Base-by-base conservation (phyloP, 805 yeast species). In the Tetrapisispora namnaoensis region DNA sequence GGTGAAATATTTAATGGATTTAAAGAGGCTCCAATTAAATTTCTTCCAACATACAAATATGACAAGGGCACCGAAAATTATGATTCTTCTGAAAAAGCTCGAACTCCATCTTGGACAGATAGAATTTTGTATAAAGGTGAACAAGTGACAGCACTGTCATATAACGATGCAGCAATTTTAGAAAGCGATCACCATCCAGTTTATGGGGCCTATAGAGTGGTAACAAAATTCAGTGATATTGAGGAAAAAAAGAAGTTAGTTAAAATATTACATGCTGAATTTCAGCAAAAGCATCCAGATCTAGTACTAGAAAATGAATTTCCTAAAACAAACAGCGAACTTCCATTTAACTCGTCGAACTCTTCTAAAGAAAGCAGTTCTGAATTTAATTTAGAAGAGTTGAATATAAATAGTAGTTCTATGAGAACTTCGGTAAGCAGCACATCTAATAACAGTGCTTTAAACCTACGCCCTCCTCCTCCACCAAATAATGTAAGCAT, bases 71-170 rank as follows among this genome's bases (percentile, higher is more conserved):
- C 95, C 0, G 74, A 78, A 45, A 69, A 65, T 18, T 93, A 90
- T 63, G 98, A 91, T 65, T 76, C 93, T 1, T 83, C 95, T 9
- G 99, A 91, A 57, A 91, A 91, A 62, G 91, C 83, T 53, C 75
- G 99, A 56, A 82, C 86, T 5, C 99, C 99, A 1, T 83, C 96
- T 0, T 91, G 98, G 97, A 91, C 98, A 0, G 99, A 91, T 66
- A 72, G 99, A 58, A 82, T 87, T 45, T 68, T 91, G 42, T 82
- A 74, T 56, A 72, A 75, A 51, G 88, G 93, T 38, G 63, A 70
- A 4, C 68, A 68, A 21, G 58, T 88, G 37, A 67, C 71, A 37
- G 91, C 87, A 44, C 59, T 80, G 51, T 78, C 79, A 48, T 93
- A 93, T 63, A 76, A 79, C 46, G 76, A 83, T 42, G 79, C 81